Conservation (phyloP, 805 yeast genomes). For the Schwanniomyces polymorphus region DNA sequence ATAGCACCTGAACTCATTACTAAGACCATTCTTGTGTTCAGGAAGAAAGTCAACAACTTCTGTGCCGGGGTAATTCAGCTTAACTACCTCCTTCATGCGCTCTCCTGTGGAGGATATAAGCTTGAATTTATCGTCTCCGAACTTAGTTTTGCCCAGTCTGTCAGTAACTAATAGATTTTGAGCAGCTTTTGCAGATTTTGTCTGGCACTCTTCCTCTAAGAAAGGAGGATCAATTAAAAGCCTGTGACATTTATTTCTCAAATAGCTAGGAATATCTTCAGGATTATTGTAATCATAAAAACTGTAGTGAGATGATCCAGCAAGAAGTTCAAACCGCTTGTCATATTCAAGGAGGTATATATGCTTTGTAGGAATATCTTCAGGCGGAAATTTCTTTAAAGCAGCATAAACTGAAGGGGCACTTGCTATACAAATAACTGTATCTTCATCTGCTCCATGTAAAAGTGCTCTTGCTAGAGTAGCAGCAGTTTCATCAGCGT, state of each 20-base stretch:
- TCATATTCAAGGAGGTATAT: constrained; percentile 81
- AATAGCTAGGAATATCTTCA: constrained; percentile 51
- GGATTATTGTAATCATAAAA: constrained; percentile 80
- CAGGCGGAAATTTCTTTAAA: constrained; percentile 52
- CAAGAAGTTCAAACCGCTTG: constrained; percentile 69
- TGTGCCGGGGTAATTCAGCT: constrained; percentile 62
- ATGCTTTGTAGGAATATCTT: constrained; percentile 60
- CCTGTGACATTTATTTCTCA: constrained; percentile 66
- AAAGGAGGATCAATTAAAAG: constrained; percentile 87
- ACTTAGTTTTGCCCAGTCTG: constrained; percentile 30
- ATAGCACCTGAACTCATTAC: constrained; percentile 86
- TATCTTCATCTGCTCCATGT: constrained; percentile 71
- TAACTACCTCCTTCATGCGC: constrained; percentile 70
- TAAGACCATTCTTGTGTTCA: constrained; percentile 79
- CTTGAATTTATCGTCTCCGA: constrained; percentile 45
- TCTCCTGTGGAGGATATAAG: constrained; percentile 87
- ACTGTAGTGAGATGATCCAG: constrained; percentile 65
- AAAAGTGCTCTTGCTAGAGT: constrained; percentile 67
- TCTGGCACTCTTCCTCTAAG: constrained; percentile 77
- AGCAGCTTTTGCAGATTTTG: constrained; percentile 57
- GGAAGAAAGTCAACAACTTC: constrained; percentile 69
- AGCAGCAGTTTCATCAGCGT: constrained; percentile 71
- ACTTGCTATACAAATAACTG: constrained; percentile 74
- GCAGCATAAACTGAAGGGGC: constrained; percentile 95
- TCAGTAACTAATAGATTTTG: constrained; percentile 51